These are phyloP conservation scores for Rhodotorula graminis DNA, from an alignment of 768 basidiomycete species.

Conservation along the genomic window DNA sequence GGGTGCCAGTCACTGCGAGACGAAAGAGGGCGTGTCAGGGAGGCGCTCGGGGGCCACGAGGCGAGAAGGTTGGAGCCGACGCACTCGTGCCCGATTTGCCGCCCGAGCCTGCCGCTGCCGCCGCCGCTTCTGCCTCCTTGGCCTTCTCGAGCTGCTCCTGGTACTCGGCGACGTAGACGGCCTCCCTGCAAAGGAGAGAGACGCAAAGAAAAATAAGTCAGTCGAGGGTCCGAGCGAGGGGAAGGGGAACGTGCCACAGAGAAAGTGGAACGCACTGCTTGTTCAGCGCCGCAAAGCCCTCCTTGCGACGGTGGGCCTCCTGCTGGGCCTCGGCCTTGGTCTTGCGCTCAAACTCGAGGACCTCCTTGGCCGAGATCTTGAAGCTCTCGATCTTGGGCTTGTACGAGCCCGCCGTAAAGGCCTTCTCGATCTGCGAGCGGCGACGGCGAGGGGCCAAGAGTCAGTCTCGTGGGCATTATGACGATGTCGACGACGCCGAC, in stretches of 20 bases:
- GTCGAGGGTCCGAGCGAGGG: too few species aligned
- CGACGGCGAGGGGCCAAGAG: background rate
- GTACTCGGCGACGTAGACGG: constrained; percentile 7
- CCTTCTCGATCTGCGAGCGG: constrained; percentile 4
- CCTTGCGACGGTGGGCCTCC: background rate
- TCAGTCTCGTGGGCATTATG: too few species aligned
- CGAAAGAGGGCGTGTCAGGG: background rate
- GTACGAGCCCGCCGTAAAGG: constrained; percentile 40
- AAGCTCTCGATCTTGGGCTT: constrained; percentile 53
- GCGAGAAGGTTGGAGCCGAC: background rate
- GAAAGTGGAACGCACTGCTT: constrained; percentile 19
- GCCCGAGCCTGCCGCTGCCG: background rate
- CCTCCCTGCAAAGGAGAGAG: constrained; percentile 4
- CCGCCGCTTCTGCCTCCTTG: constrained; percentile 8
- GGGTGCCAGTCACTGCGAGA: constrained; percentile 51
- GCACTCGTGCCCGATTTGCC: background rate
- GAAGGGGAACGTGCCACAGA: too few species aligned
- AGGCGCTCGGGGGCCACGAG: too few species aligned
- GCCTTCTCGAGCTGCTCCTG: constrained; percentile 7
- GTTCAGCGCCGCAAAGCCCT: constrained; percentile 6
- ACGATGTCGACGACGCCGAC: too few species aligned
- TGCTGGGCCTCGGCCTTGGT: constrained; percentile 43
- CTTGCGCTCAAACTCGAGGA: constrained; percentile 50
- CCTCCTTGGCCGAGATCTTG: constrained; percentile 54
- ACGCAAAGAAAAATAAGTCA: too few species aligned